Percentiles rank a stretch among this genome's conserved stretches.
Evolutionary conservation across 768 basidiomycete species (phyloP).

Genomic region (Zangia roseola): DNA sequence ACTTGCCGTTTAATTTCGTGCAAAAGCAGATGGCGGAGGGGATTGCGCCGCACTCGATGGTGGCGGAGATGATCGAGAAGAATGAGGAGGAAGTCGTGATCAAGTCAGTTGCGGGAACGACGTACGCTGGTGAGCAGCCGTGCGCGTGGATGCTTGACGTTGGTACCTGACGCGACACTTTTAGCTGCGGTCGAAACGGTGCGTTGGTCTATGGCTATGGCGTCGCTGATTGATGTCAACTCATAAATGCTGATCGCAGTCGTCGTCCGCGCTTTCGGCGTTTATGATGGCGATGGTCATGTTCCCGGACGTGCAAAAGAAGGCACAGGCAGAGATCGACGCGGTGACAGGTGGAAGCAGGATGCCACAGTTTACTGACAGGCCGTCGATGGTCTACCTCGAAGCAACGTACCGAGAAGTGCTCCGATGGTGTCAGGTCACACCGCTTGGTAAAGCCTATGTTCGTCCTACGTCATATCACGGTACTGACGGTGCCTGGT

Average conservation of each 20-base stretch:
- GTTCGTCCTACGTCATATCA: background rate
- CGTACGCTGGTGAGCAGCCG: constrained; percentile 26
- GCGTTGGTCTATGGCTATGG: background rate
- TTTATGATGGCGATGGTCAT: constrained; percentile 29
- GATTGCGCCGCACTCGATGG: constrained; percentile 20
- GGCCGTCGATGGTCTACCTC: constrained; percentile 22
- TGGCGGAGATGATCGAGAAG: constrained; percentile 21
- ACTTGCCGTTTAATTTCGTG: constrained; percentile 19
- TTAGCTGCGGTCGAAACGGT: constrained; percentile 25
- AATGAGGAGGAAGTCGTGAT: constrained; percentile 27
- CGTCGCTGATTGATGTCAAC: too few relatives aligned
- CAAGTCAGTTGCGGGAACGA: constrained; percentile 31
- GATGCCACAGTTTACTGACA: constrained; percentile 22
- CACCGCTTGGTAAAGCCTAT: constrained; percentile 19
- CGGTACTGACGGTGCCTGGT: background rate
- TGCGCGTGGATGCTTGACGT: too few relatives aligned
- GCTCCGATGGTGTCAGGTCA: constrained; percentile 25
- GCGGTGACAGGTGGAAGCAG: constrained; percentile 11
- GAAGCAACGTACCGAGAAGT: constrained; percentile 23
- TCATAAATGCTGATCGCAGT: background rate
- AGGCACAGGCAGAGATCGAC: constrained; percentile 30
- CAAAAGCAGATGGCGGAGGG: constrained; percentile 18
- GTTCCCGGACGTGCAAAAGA: constrained; percentile 24
- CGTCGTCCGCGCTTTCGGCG: constrained; percentile 21
- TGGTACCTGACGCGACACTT: too few relatives aligned